A percentile compares a stretch with the other conserved stretches of the same genome.
Conservation (phyloP, 202 grass and related monocot species). For the Brachypodium distachyon region DNA sequence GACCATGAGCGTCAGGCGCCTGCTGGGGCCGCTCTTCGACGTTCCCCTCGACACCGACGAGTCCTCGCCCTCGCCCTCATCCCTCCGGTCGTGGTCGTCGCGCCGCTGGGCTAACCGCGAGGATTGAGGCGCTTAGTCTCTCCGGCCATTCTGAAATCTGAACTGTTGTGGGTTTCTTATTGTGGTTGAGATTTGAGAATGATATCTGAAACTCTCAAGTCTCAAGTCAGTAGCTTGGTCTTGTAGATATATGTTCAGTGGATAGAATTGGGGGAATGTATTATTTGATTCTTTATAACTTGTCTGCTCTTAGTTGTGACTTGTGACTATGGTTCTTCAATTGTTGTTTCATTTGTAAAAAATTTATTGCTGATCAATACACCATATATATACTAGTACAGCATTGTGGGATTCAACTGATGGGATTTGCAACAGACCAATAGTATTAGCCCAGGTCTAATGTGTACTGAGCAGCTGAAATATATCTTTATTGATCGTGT, state of each 20-base stretch:
- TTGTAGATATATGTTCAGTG: constrained; percentile 16
- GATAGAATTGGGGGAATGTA: neutral
- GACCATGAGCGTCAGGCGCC: constrained; percentile 51
- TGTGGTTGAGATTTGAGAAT: constrained; percentile 2
- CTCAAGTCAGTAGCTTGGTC: neutral
- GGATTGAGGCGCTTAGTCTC: neutral
- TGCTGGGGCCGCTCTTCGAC: constrained; percentile 62
- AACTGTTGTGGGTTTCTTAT: constrained; percentile 10
- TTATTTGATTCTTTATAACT: constrained; percentile 21
- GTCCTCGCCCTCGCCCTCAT: neutral
- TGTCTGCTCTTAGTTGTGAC: neutral
- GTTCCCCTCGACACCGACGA: constrained; percentile 45
- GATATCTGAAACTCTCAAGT: neutral
- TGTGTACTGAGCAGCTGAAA: neutral
- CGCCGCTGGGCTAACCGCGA: constrained; percentile 16
- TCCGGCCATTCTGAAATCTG: constrained; percentile 12
- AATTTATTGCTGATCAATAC: neutral
- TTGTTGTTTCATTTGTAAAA: neutral
- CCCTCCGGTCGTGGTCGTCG: neutral
- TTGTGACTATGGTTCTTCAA: neutral
- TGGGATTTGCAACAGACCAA: neutral
- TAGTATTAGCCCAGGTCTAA: neutral
- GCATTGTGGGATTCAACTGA: neutral
- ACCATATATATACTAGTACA: neutral
- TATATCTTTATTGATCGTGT: constrained; percentile 8